Percentiles rank a stretch among this genome's conserved stretches.
These are phyloP conservation scores for Ormosia semicastrata DNA, from an alignment of 306 rosid species.

Conservation along the genomic window DNA sequence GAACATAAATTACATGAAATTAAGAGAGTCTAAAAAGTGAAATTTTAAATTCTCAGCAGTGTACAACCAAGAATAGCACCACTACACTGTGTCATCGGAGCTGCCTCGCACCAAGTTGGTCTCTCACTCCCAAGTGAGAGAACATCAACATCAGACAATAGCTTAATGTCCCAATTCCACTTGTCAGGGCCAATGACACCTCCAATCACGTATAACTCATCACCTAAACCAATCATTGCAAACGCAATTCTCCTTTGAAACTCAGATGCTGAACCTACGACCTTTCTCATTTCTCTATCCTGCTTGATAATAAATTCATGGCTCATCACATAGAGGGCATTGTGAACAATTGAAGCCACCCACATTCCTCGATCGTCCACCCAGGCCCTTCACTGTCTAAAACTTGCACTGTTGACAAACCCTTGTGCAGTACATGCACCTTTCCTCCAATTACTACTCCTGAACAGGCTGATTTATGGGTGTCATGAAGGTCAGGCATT, in stretches of 20 bases:
- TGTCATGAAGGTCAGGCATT: constrained; percentile 80
- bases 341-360: constrained; percentile 77
- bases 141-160: constrained; percentile 83
- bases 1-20: constrained; percentile 29
- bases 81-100: constrained; percentile 82
- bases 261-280: constrained; percentile 72
- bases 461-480: constrained; percentile 91
- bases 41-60: constrained; percentile 68
- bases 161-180: constrained; percentile 72
- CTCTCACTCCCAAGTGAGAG: constrained; percentile 73
- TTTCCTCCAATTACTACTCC: constrained; percentile 81
- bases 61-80: constrained; percentile 93
- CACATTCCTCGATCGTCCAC: constrained; percentile 78
- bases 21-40: constrained; percentile 27
- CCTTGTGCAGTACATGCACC: constrained; percentile 93
- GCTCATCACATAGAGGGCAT: constrained; percentile 83
- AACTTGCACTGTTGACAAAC: constrained; percentile 80
- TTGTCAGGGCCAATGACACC: constrained; percentile 86
- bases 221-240: constrained; percentile 77
- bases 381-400: constrained; percentile 58
- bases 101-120: constrained; percentile 78
- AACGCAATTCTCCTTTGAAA: constrained; percentile 80
- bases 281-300: constrained; percentile 50
- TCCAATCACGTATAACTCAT: constrained; percentile 78
- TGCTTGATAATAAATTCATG: constrained; percentile 67